These are phyloP conservation scores for Pichia cactophila DNA, from an alignment of 1,139 yeast species.

Conservation along the genomic window DNA sequence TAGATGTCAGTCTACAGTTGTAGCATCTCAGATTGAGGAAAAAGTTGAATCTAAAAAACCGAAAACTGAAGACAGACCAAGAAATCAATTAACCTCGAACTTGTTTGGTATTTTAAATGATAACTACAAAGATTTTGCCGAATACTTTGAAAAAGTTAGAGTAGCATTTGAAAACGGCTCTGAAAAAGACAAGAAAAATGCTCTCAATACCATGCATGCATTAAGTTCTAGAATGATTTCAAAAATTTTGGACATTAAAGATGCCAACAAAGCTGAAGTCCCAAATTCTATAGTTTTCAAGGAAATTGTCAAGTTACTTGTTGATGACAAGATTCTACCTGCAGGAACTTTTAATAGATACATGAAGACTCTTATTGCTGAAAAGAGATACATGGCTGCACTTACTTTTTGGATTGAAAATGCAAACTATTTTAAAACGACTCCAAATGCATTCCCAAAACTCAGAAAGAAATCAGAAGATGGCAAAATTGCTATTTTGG, in stretches of 20 bases:
- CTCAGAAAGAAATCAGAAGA: background rate
- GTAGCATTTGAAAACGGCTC: slow-evolving; percentile 5
- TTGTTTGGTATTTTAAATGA: slow-evolving; percentile 1
- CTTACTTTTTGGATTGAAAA: slow-evolving; percentile 22
- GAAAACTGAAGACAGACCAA: background rate
- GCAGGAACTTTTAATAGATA: slow-evolving; percentile 19
- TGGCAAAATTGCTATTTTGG: background rate
- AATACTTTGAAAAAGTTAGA: slow-evolving; percentile 12
- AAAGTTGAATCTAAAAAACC: background rate
- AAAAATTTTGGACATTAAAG: slow-evolving; percentile 13
- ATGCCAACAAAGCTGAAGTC: slow-evolving; percentile 11
- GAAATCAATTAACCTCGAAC: slow-evolving; percentile 3
- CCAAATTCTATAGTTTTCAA: slow-evolving; percentile 19
- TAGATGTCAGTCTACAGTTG: slow-evolving; percentile 1
- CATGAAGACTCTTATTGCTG: slow-evolving; percentile 15
- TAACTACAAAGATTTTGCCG: slow-evolving; percentile 13
- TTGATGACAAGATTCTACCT: slow-evolving; percentile 15
- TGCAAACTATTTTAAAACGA: slow-evolving; percentile 19
- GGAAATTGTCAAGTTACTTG: slow-evolving; percentile 15
- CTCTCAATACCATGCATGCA: slow-evolving; percentile 4
- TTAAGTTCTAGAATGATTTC: slow-evolving; percentile 16
- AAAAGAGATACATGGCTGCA: slow-evolving; percentile 19
- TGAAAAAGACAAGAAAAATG: background rate
- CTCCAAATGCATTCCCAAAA: slow-evolving; percentile 12
- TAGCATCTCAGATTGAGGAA: background rate